Evolutionary conservation across 2,329 filamentous ascomycete species (phyloP).

Genomic region (Ophiostoma perfectum): DNA sequence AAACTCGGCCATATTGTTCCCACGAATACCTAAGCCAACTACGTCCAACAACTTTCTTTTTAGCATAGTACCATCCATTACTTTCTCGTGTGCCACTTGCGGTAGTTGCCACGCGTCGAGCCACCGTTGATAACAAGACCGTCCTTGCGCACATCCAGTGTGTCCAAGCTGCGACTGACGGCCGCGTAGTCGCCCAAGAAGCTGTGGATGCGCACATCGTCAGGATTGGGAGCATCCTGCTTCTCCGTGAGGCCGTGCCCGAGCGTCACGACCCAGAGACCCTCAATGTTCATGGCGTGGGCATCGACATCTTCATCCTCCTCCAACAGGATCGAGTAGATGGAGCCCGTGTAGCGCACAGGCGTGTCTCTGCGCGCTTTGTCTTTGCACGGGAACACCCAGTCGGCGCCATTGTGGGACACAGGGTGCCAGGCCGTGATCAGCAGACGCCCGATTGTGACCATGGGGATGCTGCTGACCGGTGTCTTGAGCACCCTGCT

Average conservation of each 20-base stretch:
- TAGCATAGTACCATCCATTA: background rate
- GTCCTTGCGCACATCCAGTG: conserved; percentile 33
- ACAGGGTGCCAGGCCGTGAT: conserved; percentile 60
- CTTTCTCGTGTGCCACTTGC: conserved; percentile 20
- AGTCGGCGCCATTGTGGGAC: conserved; percentile 22
- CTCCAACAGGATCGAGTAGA: conserved; percentile 55
- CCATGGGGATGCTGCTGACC: conserved; percentile 39
- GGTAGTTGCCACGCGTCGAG: conserved; percentile 21
- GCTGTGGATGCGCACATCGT: conserved; percentile 24
- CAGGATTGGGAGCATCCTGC: background rate
- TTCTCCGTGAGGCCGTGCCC: conserved; percentile 48
- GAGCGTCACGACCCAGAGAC: conserved; percentile 51
- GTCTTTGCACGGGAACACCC: conserved; percentile 33
- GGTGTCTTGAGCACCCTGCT: conserved; percentile 47
- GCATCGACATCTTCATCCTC: conserved; percentile 39
- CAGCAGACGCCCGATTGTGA: conserved; percentile 42
- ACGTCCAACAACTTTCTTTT: no score
- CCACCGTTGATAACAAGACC: conserved; percentile 44
- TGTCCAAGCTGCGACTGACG: conserved; percentile 39
- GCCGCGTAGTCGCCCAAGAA: conserved; percentile 23
- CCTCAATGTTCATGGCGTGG: conserved; percentile 47
- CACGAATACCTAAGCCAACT: no score
- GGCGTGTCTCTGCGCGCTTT: conserved; percentile 25
- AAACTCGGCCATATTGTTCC: no score
- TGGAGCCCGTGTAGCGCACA: conserved; percentile 43